A percentile compares a stretch with the other conserved stretches of the same genome.
Conservation (phyloP, 2,329 filamentous ascomycete genomes). For the Aspergillus neotritici region DNA sequence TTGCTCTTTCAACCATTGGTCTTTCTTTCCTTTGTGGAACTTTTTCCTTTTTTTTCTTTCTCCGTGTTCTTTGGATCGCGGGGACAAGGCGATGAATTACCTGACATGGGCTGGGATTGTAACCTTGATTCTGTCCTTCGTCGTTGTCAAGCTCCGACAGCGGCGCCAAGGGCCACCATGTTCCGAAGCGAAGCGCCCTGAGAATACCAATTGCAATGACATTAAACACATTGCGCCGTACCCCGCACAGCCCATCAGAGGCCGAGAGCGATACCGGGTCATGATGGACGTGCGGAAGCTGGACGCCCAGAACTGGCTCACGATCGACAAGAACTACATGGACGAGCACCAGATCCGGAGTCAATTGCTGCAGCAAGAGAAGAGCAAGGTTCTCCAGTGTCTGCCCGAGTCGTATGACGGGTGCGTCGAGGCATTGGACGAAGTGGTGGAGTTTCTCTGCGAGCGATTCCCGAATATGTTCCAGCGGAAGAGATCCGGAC, state of each 20-base stretch:
- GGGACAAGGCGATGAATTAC: slow-evolving; percentile 28
- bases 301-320: slow-evolving; percentile 46
- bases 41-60: not conserved
- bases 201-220: slow-evolving; percentile 19
- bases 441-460: slow-evolving; percentile 43
- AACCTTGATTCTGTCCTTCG: slow-evolving; percentile 25
- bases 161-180: slow-evolving; percentile 7
- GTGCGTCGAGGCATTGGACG: slow-evolving; percentile 44
- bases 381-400: slow-evolving; percentile 41
- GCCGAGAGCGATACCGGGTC: slow-evolving; percentile 36
- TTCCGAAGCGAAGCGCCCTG: slow-evolving; percentile 3
- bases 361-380: slow-evolving; percentile 36
- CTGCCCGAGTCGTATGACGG: slow-evolving; percentile 41
- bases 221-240: slow-evolving; percentile 34
- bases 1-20: too few species aligned
- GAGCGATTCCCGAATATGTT: slow-evolving; percentile 43
- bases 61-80: slow-evolving; percentile 4
- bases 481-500: slow-evolving; percentile 21
- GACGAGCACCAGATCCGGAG: slow-evolving; percentile 40
- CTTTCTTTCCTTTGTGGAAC: slow-evolving; percentile 1
- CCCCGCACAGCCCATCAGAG: slow-evolving; percentile 35
- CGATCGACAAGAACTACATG: slow-evolving; percentile 43
- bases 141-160: slow-evolving; percentile 24
- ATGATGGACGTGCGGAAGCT: slow-evolving; percentile 46
- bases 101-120: slow-evolving; percentile 26